Base-by-base conservation (phyloP, 805 yeast species). In the Brettanomyces custersianus region DNA sequence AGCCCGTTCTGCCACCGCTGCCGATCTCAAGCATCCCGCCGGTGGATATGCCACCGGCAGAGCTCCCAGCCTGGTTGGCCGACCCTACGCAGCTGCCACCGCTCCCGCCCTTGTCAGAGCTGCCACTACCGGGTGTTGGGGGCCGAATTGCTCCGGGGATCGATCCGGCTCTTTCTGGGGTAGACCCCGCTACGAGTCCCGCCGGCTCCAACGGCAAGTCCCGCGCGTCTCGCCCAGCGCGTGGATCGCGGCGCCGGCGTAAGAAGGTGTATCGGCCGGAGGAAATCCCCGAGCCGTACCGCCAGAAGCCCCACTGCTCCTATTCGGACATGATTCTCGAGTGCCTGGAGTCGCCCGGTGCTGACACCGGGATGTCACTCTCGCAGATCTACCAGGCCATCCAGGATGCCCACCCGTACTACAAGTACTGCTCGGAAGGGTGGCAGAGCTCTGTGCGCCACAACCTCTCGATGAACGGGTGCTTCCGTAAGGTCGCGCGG, bases 391-490 rank as follows among this genome's bases (percentile, higher is more conserved):
- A 86, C 57, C 81, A 80, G 36, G 84, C 86, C 1, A 87, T 92
- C 33, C 82, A 83, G 56, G 94, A 84, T 30, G 57, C 83, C 10
- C 90, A 81, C 58, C 97, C 97, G 3, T 92, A 84, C 62, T 92
- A 85, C 60, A 73, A 79, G 48, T 90, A 85, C 59, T 88, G 96
- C 49, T 90, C 94, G 0, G 95, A 87, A 56, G 97, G 97, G 3
- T 92, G 98, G 98, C 98, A 92, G 61, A 80, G 84, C 51, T 77
- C 94, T 0, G 94, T 92, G 15, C 72, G 94, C 35, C 98, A 92
- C 60, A 88, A 87, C 49, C 65, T 92, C 27, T 80, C 90, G 17
- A 66, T 86, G 45, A 87, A 87, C 59, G 86, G 85, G 59, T 78
- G 90, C 5, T 92, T 90, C 62, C 68, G 74, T 36, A 82, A 82